Base-by-base conservation (phyloP, 352 stramenopile species). In the Thraustochytrium striatum region DNA sequence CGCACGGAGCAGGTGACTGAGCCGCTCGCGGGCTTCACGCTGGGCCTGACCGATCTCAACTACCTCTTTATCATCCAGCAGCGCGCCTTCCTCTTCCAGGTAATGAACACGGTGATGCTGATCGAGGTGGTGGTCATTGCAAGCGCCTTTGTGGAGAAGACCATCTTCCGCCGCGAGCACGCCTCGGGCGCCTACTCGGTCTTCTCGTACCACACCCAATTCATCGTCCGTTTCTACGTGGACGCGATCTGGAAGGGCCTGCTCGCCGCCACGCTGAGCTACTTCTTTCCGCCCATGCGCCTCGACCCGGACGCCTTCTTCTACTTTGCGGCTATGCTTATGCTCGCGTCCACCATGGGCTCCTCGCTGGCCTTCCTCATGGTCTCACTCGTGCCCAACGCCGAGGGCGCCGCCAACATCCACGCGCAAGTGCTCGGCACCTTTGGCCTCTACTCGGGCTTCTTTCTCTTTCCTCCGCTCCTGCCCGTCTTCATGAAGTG, bases 61-160 rank as follows among this genome's bases (percentile, higher is more conserved):
- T 75, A 50, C 36, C 35, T 75, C n/a, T 38, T 61, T 38, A 75
- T 75, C 3, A 28, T 75, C n/a, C 65, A 75, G 47, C 16, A 75
- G 50, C 39, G 65, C 21, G 65, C 65, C 35, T 75, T 75, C 36
- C 25, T 75, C 16, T 75, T 75, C 50, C 65, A 75, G 65, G 65
- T 75, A 0, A 75, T 75, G 65, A 75, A 75, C 52, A 75, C 65
- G n/a, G 61, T 75, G 2, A 75, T 75, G 65, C 43, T 75, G 28
- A 75, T 75, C 39, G 65, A 75, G 30, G 65, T 75, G 35, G 65
- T 75, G 43, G 65, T 75, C 8, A 75, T 75, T 70, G 50, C 30
- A 30, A 75, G 39, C 32, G 43, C 43, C 25, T 75, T 75, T 75
- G 65, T 75, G 25, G 65, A 75, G 36, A 75, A 75, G 41, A 72